phyloP scores from a whole-genome alignment of 306 rosid genomes.

The Cicer yamashitae region DNA sequence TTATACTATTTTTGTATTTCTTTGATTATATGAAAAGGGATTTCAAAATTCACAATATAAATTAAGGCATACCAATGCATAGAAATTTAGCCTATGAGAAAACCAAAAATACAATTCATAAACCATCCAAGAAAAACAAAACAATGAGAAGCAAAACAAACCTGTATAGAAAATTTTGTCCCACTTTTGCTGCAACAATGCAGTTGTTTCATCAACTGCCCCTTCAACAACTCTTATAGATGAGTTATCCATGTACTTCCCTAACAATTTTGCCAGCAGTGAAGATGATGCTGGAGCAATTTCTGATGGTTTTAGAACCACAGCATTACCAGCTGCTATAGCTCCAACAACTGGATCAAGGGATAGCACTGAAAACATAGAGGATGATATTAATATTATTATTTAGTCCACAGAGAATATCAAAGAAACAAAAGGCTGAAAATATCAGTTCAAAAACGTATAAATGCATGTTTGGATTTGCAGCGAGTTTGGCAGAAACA shows the following conservation, averaged over 20 bases:
- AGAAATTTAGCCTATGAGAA: background rate
- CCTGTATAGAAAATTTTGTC: slow-evolving; percentile 97
- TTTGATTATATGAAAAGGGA: background rate
- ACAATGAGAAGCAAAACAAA: slow-evolving; percentile 39
- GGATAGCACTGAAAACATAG: slow-evolving; percentile 64
- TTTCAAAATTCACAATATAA: background rate
- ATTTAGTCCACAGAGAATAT: background rate
- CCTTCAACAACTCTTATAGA: slow-evolving; percentile 83
- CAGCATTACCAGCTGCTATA: slow-evolving; percentile 94
- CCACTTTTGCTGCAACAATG: slow-evolving; percentile 91
- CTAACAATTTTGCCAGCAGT: slow-evolving; percentile 66
- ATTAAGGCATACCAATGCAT: background rate
- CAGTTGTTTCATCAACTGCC: slow-evolving; percentile 77
- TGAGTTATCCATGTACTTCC: slow-evolving; percentile 75
- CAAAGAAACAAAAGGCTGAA: slow-evolving; percentile 4
- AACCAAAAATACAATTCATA: background rate
- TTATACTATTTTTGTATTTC: background rate
- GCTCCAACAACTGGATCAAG: slow-evolving; percentile 96
- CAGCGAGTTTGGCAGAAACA: too few species aligned
- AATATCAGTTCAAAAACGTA: slow-evolving; percentile 15
- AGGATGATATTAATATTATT: background rate
- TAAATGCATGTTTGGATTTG: background rate
- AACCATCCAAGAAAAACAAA: slow-evolving; percentile 35
- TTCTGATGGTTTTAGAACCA: slow-evolving; percentile 94
- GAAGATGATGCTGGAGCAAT: slow-evolving; percentile 81